Percentiles rank a stretch among this genome's conserved stretches.
Evolutionary conservation across 108 stramenopile species (phyloP).

Genomic region (Hondaea fermentalgiana): DNA sequence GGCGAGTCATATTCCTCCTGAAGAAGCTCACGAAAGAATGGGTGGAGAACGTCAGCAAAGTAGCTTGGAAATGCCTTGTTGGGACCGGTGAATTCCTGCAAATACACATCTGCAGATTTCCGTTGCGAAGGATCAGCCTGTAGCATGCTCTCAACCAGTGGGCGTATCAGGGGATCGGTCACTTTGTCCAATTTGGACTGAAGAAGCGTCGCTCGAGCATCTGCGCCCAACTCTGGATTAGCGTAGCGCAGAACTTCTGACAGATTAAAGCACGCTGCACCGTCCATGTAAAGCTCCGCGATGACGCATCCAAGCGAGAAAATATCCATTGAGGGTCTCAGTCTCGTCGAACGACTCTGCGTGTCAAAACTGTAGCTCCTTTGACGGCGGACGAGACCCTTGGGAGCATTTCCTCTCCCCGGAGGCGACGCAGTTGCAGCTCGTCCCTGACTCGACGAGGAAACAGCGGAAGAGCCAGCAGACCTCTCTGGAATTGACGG

Average conservation of each 20-base stretch:
- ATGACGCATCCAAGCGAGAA: constrained; percentile 92
- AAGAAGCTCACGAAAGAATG: constrained; percentile 51
- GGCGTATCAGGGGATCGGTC: constrained; percentile 63
- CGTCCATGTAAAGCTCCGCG: constrained; percentile 83
- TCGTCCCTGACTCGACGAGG: no score
- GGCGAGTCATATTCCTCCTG: constrained; percentile 52
- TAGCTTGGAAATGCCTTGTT: constrained; percentile 40
- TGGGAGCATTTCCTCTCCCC: neutral
- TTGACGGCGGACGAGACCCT: neutral
- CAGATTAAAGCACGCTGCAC: constrained; percentile 79
- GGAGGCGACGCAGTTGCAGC: neutral
- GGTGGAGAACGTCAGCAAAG: constrained; percentile 51
- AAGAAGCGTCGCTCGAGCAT: constrained; percentile 23
- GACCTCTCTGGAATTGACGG: no score
- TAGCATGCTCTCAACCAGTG: constrained; percentile 77
- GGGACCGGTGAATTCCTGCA: constrained; percentile 47
- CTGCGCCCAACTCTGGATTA: neutral
- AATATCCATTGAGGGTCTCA: constrained; percentile 84
- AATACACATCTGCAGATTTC: constrained; percentile 57
- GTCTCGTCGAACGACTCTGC: neutral
- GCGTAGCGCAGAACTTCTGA: constrained; percentile 51
- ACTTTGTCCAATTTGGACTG: constrained; percentile 75
- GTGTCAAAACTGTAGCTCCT: neutral
- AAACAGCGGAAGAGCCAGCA: no score
- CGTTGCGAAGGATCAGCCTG: constrained; percentile 65